These are phyloP conservation scores for Phaeolepiota aurea DNA, from an alignment of 768 basidiomycete species.

Conservation along the genomic window DNA sequence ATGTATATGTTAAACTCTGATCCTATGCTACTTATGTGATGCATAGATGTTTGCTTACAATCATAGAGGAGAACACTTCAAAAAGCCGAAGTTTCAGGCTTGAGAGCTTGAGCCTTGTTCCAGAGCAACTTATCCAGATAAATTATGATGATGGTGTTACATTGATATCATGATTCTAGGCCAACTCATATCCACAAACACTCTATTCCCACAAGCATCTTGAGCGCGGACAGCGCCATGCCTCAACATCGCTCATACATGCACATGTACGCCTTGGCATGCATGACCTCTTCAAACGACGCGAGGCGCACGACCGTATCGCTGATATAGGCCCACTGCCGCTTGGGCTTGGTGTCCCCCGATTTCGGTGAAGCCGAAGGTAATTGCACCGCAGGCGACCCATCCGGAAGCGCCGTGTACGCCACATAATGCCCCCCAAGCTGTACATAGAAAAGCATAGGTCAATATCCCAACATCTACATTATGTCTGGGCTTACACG, in stretches of 20 bases:
- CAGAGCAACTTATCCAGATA: too few species aligned
- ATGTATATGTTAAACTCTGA: slow-evolving; percentile 46
- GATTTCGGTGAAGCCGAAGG: slow-evolving; percentile 6
- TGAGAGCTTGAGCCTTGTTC: too few species aligned
- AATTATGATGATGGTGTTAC: too few species aligned
- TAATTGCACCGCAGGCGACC: slow-evolving; percentile 7
- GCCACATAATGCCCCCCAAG: slow-evolving; percentile 88
- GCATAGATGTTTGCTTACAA: too few species aligned
- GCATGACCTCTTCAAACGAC: slow-evolving; percentile 81
- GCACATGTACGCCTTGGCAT: slow-evolving; percentile 88
- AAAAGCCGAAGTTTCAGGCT: too few species aligned
- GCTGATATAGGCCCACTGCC: slow-evolving; percentile 91
- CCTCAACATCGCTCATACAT: slow-evolving; percentile 75
- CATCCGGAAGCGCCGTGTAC: slow-evolving; percentile 63
- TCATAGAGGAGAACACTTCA: too few species aligned
- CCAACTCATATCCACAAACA: too few species aligned
- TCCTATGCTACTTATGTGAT: too few species aligned
- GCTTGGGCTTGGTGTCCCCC: slow-evolving; percentile 11
- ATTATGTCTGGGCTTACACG: too few species aligned
- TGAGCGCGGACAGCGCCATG: background rate
- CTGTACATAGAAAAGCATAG: too few species aligned
- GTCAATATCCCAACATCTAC: too few species aligned
- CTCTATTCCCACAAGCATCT: background rate
- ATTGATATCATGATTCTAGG: too few species aligned
- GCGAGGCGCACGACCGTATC: slow-evolving; percentile 80